A percentile compares a stretch with the other conserved stretches of the same genome.
These are phyloP conservation scores for Mentha longifolia DNA, from an alignment of 257 asterid genomes.

Conservation along the genomic window DNA sequence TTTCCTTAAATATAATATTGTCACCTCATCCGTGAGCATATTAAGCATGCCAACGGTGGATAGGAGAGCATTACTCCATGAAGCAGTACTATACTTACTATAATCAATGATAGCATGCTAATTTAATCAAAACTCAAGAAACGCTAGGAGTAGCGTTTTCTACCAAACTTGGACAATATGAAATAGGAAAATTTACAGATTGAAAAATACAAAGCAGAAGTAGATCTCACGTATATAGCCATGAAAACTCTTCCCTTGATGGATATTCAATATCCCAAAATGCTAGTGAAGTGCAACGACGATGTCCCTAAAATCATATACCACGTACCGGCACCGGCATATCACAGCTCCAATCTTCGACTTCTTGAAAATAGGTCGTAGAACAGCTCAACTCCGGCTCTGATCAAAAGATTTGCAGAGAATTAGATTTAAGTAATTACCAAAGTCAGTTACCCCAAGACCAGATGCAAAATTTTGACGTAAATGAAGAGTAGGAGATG, in stretches of 20 bases:
- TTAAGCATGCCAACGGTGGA: no score
- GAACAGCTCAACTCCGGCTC: not conserved
- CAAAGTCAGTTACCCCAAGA: not conserved
- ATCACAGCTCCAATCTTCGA: not conserved
- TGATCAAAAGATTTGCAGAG: not conserved
- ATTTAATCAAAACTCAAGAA: not conserved
- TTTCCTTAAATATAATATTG: no score
- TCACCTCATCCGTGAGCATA: no score
- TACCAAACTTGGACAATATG: not conserved
- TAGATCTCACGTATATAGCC: not conserved
- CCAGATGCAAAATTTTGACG: no score
- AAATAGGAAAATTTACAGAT: not conserved
- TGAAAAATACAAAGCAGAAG: not conserved
- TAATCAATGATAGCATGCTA: not conserved
- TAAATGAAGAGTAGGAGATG: no score
- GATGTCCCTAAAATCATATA: not conserved
- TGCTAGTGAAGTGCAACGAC: not conserved
- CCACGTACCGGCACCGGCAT: conserved; percentile 16
- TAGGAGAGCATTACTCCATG: no score
- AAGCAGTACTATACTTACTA: no score
- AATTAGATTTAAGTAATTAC: not conserved
- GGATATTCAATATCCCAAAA: not conserved
- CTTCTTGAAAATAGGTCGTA: not conserved
- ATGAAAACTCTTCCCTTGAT: conserved; percentile 15
- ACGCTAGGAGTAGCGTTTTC: not conserved